Percentiles rank a stretch among this genome's conserved stretches.
Conservation (phyloP, 129 eudicot genomes). For the Erigeron canadensis region DNA sequence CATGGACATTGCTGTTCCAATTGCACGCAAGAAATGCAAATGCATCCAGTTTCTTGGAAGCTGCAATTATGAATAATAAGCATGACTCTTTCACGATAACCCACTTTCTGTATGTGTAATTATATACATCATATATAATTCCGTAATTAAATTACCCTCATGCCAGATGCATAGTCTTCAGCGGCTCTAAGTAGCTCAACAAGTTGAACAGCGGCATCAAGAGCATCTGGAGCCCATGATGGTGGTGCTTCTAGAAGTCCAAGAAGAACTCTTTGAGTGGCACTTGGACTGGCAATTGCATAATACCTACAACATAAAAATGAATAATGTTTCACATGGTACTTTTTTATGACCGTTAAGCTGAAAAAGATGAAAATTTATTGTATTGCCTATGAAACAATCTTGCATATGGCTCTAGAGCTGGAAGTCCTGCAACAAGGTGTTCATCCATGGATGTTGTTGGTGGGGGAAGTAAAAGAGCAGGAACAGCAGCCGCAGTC, state of each 20-base stretch:
- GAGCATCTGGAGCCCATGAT: slow-evolving; percentile 99
- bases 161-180: slow-evolving; percentile 94
- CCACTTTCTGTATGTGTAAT: slow-evolving; percentile 2
- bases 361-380: background rate
- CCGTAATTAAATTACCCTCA: slow-evolving; percentile 61
- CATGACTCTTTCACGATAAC: slow-evolving; percentile 10
- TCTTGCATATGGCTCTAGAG: slow-evolving; percentile 94
- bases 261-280: slow-evolving; percentile 95
- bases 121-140: background rate
- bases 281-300: slow-evolving; percentile 98
- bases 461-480: slow-evolving; percentile 97
- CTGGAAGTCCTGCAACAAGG: slow-evolving; percentile 95
- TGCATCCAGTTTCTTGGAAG: slow-evolving; percentile 99
- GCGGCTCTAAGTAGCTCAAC: slow-evolving; percentile 99
- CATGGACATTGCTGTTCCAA: slow-evolving; percentile 97
- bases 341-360: slow-evolving; percentile 8
- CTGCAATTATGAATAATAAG: slow-evolving; percentile 44
- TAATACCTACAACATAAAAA: slow-evolving; percentile 58
- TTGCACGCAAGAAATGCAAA: slow-evolving; percentile 95
- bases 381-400: slow-evolving; percentile 72
- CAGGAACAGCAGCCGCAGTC: slow-evolving; percentile 98
- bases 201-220: slow-evolving; percentile 98
- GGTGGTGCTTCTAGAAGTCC: slow-evolving; percentile 99
- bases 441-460: slow-evolving; percentile 97
- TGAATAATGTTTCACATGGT: background rate